Conservation (phyloP, 208 protist genomes). For the Trypanosoma theileri region DNA sequence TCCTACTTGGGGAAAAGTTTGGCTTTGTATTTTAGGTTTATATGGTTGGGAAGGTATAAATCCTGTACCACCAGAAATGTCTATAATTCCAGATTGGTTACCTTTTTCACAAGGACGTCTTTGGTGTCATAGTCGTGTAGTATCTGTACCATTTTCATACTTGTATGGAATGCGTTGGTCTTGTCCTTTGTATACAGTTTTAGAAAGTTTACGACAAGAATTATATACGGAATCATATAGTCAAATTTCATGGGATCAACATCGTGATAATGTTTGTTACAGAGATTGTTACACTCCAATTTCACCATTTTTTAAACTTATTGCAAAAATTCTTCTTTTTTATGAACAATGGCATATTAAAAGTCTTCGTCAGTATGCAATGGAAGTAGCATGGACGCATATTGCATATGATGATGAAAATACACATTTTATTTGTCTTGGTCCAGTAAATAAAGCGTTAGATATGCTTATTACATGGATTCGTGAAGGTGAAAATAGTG, state of each 20-base stretch:
- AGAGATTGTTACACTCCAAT: slow-evolving; percentile 93
- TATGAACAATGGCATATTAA: slow-evolving; percentile 80
- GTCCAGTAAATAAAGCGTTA: slow-evolving; percentile 95
- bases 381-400: slow-evolving; percentile 85
- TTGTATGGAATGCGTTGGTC: slow-evolving; percentile 91
- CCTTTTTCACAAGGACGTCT: slow-evolving; percentile 86
- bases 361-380: slow-evolving; percentile 78
- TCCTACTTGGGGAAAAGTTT: slow-evolving; percentile 97
- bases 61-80: slow-evolving; percentile 93
- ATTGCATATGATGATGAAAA: slow-evolving; percentile 95
- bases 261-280: slow-evolving; percentile 59
- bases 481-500: slow-evolving; percentile 82
- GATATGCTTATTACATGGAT: slow-evolving; percentile 96
- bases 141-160: slow-evolving; percentile 97
- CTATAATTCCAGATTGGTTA: slow-evolving; percentile 90
- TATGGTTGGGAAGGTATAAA: slow-evolving; percentile 95
- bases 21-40: slow-evolving; percentile 90
- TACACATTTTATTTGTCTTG: slow-evolving; percentile 96
- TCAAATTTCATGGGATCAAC: slow-evolving; percentile 82
- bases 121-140: slow-evolving; percentile 97
- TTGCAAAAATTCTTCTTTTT: slow-evolving; percentile 48
- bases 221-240: slow-evolving; percentile 84
- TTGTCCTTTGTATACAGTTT: slow-evolving; percentile 46
- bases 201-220: slow-evolving; percentile 84
- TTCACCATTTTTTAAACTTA: slow-evolving; percentile 68